phyloP scores from a whole-genome alignment of 1,139 yeast species.

The Candida gigantensis region DNA sequence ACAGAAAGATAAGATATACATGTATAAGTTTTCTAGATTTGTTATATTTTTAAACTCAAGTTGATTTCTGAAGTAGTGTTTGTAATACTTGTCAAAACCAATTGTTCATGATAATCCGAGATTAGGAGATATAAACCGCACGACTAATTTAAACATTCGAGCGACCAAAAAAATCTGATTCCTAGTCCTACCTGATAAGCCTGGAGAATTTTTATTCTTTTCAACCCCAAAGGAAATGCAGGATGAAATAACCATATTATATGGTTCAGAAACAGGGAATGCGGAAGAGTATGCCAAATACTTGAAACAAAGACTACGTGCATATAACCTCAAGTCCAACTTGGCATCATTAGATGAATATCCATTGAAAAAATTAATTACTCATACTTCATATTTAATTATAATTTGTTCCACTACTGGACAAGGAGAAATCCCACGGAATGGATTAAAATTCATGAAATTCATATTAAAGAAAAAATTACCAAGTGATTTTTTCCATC shows the following conservation, averaged over 20 bases:
- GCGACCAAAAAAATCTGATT: no score
- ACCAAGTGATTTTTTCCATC: constrained; percentile 63
- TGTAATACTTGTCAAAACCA: no score
- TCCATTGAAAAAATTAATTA: constrained; percentile 50
- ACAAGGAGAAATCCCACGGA: constrained; percentile 90
- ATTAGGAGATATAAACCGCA: no score
- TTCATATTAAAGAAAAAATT: constrained; percentile 68
- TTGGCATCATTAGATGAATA: constrained; percentile 64
- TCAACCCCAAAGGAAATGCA: constrained; percentile 8
- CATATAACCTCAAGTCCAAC: constrained; percentile 54
- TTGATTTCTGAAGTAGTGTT: no score
- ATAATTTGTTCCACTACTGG: constrained; percentile 90
- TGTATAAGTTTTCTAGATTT: no score
- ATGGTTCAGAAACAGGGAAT: constrained; percentile 94
- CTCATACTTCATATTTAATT: constrained; percentile 53
- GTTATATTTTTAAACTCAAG: no score
- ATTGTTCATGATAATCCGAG: no score
- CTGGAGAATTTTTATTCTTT: no score
- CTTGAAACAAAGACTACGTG: constrained; percentile 56
- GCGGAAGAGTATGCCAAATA: constrained; percentile 82
- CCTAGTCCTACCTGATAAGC: no score
- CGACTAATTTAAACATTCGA: no score
- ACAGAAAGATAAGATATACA: no score
- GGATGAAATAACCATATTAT: constrained; percentile 56
- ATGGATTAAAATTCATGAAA: constrained; percentile 72